These are phyloP conservation scores for Collybiopsis confluens DNA, from an alignment of 768 basidiomycete genomes.

Conservation along the genomic window DNA sequence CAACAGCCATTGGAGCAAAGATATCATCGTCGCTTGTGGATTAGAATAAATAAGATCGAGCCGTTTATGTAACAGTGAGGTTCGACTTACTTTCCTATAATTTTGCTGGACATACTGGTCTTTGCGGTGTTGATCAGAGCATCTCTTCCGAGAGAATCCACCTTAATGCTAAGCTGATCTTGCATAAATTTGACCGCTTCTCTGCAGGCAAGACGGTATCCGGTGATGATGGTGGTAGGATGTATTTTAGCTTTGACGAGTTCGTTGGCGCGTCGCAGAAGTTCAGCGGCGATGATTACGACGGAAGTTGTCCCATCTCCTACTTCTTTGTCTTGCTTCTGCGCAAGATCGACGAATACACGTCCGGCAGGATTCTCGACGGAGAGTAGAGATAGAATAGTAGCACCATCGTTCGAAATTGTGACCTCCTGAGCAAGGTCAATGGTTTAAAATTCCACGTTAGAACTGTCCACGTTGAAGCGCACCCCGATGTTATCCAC, in stretches of 20 bases:
- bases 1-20: slow-evolving; percentile 98
- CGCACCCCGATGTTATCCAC: slow-evolving; percentile 96
- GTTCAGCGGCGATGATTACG: slow-evolving; percentile 96
- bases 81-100: slow-evolving; percentile 86
- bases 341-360: slow-evolving; percentile 96
- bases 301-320: slow-evolving; percentile 99
- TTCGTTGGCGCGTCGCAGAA: slow-evolving; percentile 93
- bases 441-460: slow-evolving; percentile 4
- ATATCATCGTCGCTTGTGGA: slow-evolving; percentile 91
- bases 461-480: slow-evolving; percentile 3
- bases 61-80: background rate
- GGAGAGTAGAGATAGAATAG: slow-evolving; percentile 90
- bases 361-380: slow-evolving; percentile 97
- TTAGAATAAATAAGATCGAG: background rate
- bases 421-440: slow-evolving; percentile 78
- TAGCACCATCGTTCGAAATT: slow-evolving; percentile 99
- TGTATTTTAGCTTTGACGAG: slow-evolving; percentile 98
- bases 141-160: slow-evolving; percentile 87
- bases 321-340: slow-evolving; percentile 99
- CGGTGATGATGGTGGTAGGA: slow-evolving; percentile 98
- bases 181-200: slow-evolving; percentile 98
- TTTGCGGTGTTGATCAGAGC: slow-evolving; percentile 94
- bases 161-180: slow-evolving; percentile 93
- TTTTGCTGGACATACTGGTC: slow-evolving; percentile 98
- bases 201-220: slow-evolving; percentile 92